Conservation (phyloP, 805 yeast species). For the Kuraishia ogatae region DNA sequence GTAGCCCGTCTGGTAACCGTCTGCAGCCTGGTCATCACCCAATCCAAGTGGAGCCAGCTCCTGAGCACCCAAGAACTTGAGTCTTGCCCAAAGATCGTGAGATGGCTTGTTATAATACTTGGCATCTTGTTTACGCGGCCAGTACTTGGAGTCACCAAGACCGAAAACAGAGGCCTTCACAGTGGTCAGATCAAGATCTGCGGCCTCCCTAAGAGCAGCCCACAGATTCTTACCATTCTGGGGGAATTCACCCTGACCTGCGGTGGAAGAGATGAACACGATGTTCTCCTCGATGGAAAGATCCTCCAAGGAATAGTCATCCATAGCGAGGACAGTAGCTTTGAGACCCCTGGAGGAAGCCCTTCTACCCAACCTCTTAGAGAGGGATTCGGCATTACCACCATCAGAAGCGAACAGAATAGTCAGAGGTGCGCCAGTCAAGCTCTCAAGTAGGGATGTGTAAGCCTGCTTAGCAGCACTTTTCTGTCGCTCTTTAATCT, state of each 20-base stretch:
- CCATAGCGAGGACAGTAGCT: conserved; percentile 58
- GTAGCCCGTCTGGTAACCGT: conserved; percentile 90
- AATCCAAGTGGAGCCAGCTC: conserved; percentile 69
- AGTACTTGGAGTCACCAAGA: conserved; percentile 77
- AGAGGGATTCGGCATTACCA: conserved; percentile 79
- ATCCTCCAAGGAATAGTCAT: conserved; percentile 65
- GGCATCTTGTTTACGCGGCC: conserved; percentile 96
- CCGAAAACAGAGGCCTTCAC: conserved; percentile 61
- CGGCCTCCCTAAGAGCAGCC: conserved; percentile 58
- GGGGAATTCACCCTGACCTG: conserved; percentile 86
- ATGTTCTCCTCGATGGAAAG: conserved; percentile 63
- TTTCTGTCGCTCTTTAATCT: conserved; percentile 49
- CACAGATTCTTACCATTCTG: conserved; percentile 72
- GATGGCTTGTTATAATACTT: conserved; percentile 92
- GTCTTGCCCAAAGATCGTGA: conserved; percentile 57
- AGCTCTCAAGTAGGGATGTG: conserved; percentile 68
- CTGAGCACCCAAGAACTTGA: conserved; percentile 65
- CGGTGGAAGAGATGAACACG: conserved; percentile 62
- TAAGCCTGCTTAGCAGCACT: conserved; percentile 70
- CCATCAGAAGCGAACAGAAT: conserved; percentile 88
- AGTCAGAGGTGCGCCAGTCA: conserved; percentile 87
- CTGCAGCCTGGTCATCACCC: conserved; percentile 97
- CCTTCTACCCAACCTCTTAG: conserved; percentile 68
- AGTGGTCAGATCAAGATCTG: conserved; percentile 54
- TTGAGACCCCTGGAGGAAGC: conserved; percentile 76